A percentile compares a stretch with the other conserved stretches of the same genome.
These are phyloP conservation scores for Boletus sensibilis DNA, from an alignment of 768 basidiomycete genomes.

Conservation along the genomic window DNA sequence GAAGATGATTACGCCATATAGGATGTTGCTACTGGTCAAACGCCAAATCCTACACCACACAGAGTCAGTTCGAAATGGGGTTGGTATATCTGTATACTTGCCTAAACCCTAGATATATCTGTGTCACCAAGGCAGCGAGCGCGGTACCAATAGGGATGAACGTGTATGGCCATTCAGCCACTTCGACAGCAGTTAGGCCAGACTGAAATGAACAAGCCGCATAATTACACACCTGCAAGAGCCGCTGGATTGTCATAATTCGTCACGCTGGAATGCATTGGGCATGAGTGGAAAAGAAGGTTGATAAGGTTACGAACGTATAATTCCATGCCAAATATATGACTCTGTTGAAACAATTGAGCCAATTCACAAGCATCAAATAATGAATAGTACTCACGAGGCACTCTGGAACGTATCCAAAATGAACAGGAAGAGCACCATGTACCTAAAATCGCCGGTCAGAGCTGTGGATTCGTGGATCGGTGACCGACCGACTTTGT, in stretches of 20 bases:
- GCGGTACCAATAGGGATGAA: constrained; percentile 51
- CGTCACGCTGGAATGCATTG: neutral
- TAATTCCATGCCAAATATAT: constrained; percentile 22
- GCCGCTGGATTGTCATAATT: neutral
- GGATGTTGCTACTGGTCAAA: neutral
- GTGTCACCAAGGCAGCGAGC: constrained; percentile 49
- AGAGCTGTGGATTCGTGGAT: neutral
- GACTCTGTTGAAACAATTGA: constrained; percentile 1
- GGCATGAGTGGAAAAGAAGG: neutral
- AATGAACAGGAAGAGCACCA: constrained; percentile 16
- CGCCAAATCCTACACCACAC: neutral
- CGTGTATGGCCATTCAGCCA: constrained; percentile 46
- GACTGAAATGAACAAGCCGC: too few species aligned
- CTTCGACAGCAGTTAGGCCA: neutral
- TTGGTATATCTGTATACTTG: constrained; percentile 13
- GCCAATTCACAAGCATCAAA: neutral
- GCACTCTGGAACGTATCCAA: constrained; percentile 19
- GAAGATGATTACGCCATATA: neutral
- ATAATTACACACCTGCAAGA: neutral
- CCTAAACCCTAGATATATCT: constrained; percentile 49
- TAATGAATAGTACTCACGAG: constrained; percentile 6
- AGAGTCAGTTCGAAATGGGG: too few species aligned
- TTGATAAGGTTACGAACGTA: constrained; percentile 3
- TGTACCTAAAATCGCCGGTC: neutral
- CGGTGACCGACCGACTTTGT: neutral